Evolutionary conservation across 2,329 filamentous ascomycete species (phyloP).

Genomic region (Cytospora piceae): DNA sequence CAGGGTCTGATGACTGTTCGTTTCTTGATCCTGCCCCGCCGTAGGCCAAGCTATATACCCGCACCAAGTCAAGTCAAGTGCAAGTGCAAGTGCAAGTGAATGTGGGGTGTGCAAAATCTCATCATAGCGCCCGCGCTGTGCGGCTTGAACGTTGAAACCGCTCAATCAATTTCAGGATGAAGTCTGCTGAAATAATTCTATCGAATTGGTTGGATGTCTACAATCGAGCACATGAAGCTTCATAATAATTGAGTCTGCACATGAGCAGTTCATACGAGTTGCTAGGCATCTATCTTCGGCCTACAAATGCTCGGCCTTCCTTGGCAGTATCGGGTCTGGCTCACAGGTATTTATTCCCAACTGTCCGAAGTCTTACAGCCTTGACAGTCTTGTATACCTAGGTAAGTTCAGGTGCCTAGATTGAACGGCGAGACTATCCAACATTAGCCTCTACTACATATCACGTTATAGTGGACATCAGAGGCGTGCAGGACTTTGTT

Average conservation of each 20-base stretch:
- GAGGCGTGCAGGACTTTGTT: background rate
- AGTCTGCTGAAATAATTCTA: background rate
- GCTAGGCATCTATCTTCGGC: background rate
- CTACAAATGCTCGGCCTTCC: background rate
- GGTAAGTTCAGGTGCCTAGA: background rate
- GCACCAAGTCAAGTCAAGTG: no score
- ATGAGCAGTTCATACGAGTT: background rate
- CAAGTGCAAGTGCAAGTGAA: background rate
- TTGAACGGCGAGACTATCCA: background rate
- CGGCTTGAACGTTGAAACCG: background rate
- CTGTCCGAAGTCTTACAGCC: background rate
- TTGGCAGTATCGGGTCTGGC: background rate
- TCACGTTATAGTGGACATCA: conserved; percentile 7
- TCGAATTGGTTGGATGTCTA: background rate
- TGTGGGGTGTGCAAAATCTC: background rate
- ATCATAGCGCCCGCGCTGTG: background rate
- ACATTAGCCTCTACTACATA: conserved; percentile 23
- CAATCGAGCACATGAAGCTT: background rate
- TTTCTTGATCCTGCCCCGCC: background rate
- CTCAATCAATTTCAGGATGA: background rate
- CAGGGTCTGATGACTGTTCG: background rate
- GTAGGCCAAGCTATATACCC: background rate
- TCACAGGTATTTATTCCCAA: background rate
- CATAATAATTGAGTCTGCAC: background rate
- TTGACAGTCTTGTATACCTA: background rate